Evolutionary conservation across 2,329 filamentous ascomycete species (phyloP).

Genomic region (Hypoxylon sp.): DNA sequence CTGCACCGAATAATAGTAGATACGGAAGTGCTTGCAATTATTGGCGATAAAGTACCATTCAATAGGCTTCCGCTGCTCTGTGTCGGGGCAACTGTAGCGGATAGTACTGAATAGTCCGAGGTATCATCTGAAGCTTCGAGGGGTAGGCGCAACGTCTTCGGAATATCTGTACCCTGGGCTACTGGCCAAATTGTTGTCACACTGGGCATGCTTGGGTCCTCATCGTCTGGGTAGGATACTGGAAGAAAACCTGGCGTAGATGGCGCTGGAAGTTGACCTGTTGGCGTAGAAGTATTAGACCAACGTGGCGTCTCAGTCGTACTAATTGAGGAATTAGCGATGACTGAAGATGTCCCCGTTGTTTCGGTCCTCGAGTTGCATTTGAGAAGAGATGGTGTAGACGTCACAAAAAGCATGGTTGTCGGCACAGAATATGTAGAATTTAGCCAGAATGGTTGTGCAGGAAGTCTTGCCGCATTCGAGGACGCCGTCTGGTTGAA

Average conservation of each 20-base stretch:
- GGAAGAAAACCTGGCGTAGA: background rate
- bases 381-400: no score
- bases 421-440: background rate
- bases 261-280: background rate
- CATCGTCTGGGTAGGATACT: background rate
- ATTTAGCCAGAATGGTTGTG: background rate
- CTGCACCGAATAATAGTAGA: background rate
- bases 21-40: background rate
- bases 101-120: background rate
- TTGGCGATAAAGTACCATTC: background rate
- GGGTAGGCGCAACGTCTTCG: background rate
- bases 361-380: background rate
- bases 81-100: background rate
- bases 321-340: background rate
- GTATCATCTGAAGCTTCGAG: background rate
- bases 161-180: no score
- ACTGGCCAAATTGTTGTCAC: conserved; percentile 9
- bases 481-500: background rate
- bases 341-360: background rate
- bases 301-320: background rate
- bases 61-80: background rate
- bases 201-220: background rate
- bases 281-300: background rate
- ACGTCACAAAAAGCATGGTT: background rate
- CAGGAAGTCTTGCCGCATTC: background rate